A percentile compares a stretch with the other conserved stretches of the same genome.
Conservation (phyloP, 106 monocot species). For the Allium fistulosum region DNA sequence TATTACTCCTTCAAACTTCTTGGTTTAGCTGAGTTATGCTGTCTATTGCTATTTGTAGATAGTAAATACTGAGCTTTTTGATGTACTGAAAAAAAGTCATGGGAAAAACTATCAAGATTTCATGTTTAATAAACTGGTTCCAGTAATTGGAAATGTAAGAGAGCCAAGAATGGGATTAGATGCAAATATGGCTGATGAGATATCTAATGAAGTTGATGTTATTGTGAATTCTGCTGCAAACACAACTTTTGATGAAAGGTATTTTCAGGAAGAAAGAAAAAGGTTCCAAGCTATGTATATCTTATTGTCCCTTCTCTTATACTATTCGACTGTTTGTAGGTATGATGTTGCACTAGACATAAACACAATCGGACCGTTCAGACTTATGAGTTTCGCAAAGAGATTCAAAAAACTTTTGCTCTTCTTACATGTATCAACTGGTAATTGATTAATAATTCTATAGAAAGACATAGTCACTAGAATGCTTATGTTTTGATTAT, state of each 20-base stretch:
- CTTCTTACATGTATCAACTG: conserved; percentile 88
- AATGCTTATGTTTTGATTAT: too few species aligned
- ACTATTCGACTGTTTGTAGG: conserved; percentile 19
- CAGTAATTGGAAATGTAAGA: conserved; percentile 68
- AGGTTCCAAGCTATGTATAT: not conserved
- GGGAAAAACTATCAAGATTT: conserved; percentile 56
- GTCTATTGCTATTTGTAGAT: conserved; percentile 25
- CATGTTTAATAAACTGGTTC: conserved; percentile 67
- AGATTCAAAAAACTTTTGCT: conserved; percentile 59
- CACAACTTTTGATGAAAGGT: conserved; percentile 96
- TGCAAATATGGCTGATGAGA: conserved; percentile 38
- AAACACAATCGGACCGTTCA: conserved; percentile 82
- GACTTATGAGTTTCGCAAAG: conserved; percentile 77
- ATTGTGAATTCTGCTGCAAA: conserved; percentile 89
- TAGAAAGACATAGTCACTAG: not conserved
- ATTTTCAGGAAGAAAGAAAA: not conserved
- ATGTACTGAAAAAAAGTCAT: conserved; percentile 46
- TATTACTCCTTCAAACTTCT: not conserved
- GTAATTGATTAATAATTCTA: conserved; percentile 13
- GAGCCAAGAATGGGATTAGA: conserved; percentile 57
- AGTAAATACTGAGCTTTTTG: conserved; percentile 60
- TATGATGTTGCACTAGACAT: conserved; percentile 89
- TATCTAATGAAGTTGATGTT: conserved; percentile 60
- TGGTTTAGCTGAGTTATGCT: not conserved
- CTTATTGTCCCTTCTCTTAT: not conserved